Evolutionary conservation across 805 yeast genomes (phyloP).

Genomic region (Saccharomycopsis schoenii): DNA sequence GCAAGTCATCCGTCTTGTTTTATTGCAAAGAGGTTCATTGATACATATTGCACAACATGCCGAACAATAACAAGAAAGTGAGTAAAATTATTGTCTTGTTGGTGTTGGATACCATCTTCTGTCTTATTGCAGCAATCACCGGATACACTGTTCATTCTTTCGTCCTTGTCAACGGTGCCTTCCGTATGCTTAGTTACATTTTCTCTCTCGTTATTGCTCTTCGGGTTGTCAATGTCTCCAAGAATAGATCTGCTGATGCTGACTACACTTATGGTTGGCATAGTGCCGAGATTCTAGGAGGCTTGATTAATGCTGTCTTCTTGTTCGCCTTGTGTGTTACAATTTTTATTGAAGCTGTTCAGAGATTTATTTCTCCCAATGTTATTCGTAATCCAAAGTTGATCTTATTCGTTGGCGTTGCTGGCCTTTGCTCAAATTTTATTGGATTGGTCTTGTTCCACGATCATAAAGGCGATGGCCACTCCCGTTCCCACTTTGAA

Average conservation of each 20-base stretch:
- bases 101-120: slow-evolving; percentile 69
- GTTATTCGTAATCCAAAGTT: slow-evolving; percentile 73
- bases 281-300: slow-evolving; percentile 94
- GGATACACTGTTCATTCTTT: slow-evolving; percentile 91
- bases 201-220: slow-evolving; percentile 81
- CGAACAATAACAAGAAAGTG: slow-evolving; percentile 36
- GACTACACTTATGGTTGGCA: slow-evolving; percentile 97
- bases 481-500: slow-evolving; percentile 20
- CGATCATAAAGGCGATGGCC: slow-evolving; percentile 60
- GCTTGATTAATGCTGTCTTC: slow-evolving; percentile 87
- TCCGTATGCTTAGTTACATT: slow-evolving; percentile 95
- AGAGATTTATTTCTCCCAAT: slow-evolving; percentile 75
- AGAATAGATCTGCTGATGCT: slow-evolving; percentile 70
- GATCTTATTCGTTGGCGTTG: slow-evolving; percentile 69
- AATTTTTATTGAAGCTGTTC: slow-evolving; percentile 85
- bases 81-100: slow-evolving; percentile 62
- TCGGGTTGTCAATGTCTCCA: slow-evolving; percentile 93
- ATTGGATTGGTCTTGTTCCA: slow-evolving; percentile 83
- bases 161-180: slow-evolving; percentile 91
- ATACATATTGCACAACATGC: neutral
- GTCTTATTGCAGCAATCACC: slow-evolving; percentile 72
- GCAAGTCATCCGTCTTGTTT: no score
- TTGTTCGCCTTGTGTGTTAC: slow-evolving; percentile 86
- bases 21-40: no score
- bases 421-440: slow-evolving; percentile 75